phyloP scores from a whole-genome alignment of 345 rosid genomes.

The Conringia planisiliqua region DNA sequence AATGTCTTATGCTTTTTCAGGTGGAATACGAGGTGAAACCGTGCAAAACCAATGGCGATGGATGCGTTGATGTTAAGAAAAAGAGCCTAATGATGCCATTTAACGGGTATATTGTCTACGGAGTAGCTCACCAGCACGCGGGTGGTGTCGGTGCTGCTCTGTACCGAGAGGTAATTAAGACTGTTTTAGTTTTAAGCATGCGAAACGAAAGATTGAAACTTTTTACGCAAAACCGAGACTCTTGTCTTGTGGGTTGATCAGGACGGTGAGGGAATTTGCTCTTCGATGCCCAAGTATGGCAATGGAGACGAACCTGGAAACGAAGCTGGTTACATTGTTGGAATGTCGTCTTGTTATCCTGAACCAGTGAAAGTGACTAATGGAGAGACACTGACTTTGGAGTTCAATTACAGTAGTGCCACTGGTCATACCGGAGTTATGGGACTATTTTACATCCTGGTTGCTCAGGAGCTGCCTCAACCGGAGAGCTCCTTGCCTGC shows the following conservation, averaged over 20 bases:
- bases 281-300: constrained; percentile 64
- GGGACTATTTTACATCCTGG: constrained; percentile 73
- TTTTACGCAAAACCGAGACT: not conserved
- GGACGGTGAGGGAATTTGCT: constrained; percentile 61
- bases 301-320: constrained; percentile 73
- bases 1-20: constrained; percentile 32
- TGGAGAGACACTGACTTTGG: constrained; percentile 63
- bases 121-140: constrained; percentile 76
- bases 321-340: constrained; percentile 85
- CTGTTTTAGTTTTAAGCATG: not conserved
- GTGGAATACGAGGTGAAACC: constrained; percentile 63
- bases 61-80: constrained; percentile 50
- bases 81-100: constrained; percentile 55
- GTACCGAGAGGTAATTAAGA: constrained; percentile 55
- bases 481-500: constrained; percentile 4
- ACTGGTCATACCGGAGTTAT: constrained; percentile 72
- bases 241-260: constrained; percentile 27
- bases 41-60: constrained; percentile 32
- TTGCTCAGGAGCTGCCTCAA: constrained; percentile 51
- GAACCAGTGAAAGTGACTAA: constrained; percentile 50
- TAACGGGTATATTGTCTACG: constrained; percentile 73
- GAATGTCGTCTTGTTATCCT: constrained; percentile 91
- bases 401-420: constrained; percentile 55
- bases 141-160: constrained; percentile 71
- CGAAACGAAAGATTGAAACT: not conserved